Conservation (phyloP, 352 stramenopile species). For the Globisporangium abappressorium region DNA sequence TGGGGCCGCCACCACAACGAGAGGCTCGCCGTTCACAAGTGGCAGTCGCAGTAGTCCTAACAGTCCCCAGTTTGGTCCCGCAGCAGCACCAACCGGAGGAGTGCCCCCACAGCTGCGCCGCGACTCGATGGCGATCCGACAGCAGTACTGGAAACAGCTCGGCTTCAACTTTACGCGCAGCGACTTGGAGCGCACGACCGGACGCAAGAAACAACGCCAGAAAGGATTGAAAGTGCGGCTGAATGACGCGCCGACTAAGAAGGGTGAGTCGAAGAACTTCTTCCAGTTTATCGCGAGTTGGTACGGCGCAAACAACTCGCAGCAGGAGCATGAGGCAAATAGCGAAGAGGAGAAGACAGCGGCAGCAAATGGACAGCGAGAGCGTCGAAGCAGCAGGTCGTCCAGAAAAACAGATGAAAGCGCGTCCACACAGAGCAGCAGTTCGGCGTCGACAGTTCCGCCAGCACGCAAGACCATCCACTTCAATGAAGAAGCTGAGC, state of each 20-base stretch:
- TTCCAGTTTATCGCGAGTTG: conserved; percentile 83
- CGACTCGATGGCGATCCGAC: conserved; percentile 79
- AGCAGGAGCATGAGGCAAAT: background rate
- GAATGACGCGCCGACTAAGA: conserved; percentile 55
- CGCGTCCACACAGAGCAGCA: conserved; percentile 3
- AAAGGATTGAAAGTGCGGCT: conserved; percentile 75
- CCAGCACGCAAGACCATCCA: conserved; percentile 40
- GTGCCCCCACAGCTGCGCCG: conserved; percentile 41
- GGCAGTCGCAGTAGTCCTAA: background rate
- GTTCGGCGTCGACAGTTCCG: conserved; percentile 3
- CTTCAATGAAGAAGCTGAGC: conserved; percentile 76
- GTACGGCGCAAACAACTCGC: conserved; percentile 39
- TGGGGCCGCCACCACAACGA: conserved; percentile 11
- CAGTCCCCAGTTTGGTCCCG: background rate
- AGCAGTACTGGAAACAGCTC: conserved; percentile 86
- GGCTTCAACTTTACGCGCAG: conserved; percentile 77
- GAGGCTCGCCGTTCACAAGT: background rate
- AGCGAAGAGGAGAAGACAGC: conserved; percentile 3
- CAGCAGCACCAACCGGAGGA: conserved; percentile 7
- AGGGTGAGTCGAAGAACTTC: conserved; percentile 54
- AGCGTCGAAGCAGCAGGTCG: background rate
- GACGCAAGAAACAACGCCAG: conserved; percentile 52
- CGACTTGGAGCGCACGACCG: conserved; percentile 77
- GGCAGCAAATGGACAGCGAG: conserved; percentile 7
- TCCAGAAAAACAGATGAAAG: conserved; percentile 8